Conservation (phyloP, 768 basidiomycete genomes). For the Hericium coralloides region DNA sequence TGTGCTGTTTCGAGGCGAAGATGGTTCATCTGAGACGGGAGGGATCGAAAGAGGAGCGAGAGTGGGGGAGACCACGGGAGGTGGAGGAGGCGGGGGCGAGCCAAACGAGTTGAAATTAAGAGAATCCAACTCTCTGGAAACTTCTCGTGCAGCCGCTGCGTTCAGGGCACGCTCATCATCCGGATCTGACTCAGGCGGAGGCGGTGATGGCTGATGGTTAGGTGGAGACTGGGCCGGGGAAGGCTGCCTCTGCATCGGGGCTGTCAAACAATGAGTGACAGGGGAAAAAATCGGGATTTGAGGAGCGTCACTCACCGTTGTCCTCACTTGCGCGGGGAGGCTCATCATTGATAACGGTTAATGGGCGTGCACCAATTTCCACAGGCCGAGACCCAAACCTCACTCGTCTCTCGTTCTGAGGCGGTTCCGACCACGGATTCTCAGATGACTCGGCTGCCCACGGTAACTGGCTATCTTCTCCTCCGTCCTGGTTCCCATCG, state of each 20-base stretch:
- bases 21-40: background rate
- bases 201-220: background rate
- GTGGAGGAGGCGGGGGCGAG: constrained; percentile 22
- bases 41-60: constrained; percentile 34
- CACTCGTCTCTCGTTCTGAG: constrained; percentile 2
- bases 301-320: background rate
- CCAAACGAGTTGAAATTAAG: constrained; percentile 36
- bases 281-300: background rate
- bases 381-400: constrained; percentile 6
- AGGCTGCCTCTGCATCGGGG: background rate
- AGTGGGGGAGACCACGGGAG: constrained; percentile 18
- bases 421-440: background rate
- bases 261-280: background rate
- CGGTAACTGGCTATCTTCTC: constrained; percentile 19
- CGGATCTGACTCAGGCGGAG: constrained; percentile 8
- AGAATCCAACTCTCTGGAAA: constrained; percentile 55
- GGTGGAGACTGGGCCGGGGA: background rate
- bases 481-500: constrained; percentile 7
- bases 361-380: constrained; percentile 3
- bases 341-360: background rate
- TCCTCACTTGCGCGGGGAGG: background rate
- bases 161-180: constrained; percentile 49
- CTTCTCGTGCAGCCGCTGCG: constrained; percentile 60
- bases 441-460: constrained; percentile 18
- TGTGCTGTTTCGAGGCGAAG: constrained; percentile 18